A percentile compares a stretch with the other conserved stretches of the same genome.
Evolutionary conservation across 2,329 filamentous ascomycete species (phyloP).

Genomic region (Colletotrichum costaricense): DNA sequence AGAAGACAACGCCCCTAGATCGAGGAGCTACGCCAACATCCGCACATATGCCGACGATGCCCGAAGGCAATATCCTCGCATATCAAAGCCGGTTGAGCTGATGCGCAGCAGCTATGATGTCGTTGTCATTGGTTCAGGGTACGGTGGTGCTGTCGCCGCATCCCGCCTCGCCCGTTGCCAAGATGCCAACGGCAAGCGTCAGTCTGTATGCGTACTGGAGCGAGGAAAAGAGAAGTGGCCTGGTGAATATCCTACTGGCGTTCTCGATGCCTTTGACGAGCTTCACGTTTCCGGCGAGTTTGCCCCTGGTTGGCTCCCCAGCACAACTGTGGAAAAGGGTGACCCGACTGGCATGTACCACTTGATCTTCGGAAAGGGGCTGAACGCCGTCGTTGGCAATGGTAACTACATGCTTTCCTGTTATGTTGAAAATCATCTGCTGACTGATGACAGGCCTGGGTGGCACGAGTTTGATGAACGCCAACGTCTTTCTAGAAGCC

Average conservation of each 20-base stretch:
- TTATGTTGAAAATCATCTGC: neutral
- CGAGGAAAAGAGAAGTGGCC: slow-evolving; percentile 74
- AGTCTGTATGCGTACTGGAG: slow-evolving; percentile 74
- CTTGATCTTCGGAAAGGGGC: slow-evolving; percentile 70
- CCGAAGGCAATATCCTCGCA: slow-evolving; percentile 57
- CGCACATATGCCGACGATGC: slow-evolving; percentile 42
- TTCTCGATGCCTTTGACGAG: slow-evolving; percentile 59
- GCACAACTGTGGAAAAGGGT: slow-evolving; percentile 57
- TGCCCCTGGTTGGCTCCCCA: slow-evolving; percentile 53
- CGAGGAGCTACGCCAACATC: slow-evolving; percentile 43
- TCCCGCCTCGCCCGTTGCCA: slow-evolving; percentile 71
- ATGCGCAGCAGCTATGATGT: slow-evolving; percentile 71
- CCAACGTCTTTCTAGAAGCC: slow-evolving; percentile 73
- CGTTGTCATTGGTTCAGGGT: slow-evolving; percentile 76
- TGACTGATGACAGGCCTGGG: slow-evolving; percentile 62
- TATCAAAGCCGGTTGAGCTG: slow-evolving; percentile 67
- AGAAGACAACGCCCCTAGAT: slow-evolving; percentile 47
- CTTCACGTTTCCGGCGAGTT: slow-evolving; percentile 68
- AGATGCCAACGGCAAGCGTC: slow-evolving; percentile 45
- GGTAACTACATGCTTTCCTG: slow-evolving; percentile 48
- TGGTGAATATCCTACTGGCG: slow-evolving; percentile 68
- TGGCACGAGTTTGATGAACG: slow-evolving; percentile 74
- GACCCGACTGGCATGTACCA: slow-evolving; percentile 73
- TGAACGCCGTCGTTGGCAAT: slow-evolving; percentile 71
- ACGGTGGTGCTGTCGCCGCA: slow-evolving; percentile 75